phyloP scores from a whole-genome alignment of 2,329 filamentous ascomycete species.

The Nigrospora sphaerica region DNA sequence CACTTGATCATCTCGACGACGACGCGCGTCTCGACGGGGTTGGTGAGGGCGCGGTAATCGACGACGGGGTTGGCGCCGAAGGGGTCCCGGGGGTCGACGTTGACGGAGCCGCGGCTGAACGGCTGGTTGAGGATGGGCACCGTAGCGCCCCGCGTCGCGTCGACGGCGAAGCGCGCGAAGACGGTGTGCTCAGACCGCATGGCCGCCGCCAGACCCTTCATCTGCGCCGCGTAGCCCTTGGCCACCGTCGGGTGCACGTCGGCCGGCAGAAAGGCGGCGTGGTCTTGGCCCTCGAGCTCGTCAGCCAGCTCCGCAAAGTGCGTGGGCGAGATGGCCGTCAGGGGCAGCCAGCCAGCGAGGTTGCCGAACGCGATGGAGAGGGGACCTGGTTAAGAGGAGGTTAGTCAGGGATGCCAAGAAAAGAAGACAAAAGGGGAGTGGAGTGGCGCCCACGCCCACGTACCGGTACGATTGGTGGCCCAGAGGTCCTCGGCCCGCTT shows the following conservation, averaged over 20 bases:
- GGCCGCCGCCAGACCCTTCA: neutral
- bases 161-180: neutral
- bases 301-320: slow-evolving; percentile 22
- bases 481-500: slow-evolving; percentile 20
- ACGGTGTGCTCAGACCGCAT: neutral
- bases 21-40: slow-evolving; percentile 29
- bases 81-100: slow-evolving; percentile 30
- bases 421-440: too few species aligned
- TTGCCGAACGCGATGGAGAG: slow-evolving; percentile 26
- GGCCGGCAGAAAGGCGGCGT: slow-evolving; percentile 22
- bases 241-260: slow-evolving; percentile 25
- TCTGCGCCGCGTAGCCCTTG: slow-evolving; percentile 23
- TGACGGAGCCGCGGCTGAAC: slow-evolving; percentile 28
- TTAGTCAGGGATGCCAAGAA: neutral
- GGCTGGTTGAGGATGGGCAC: slow-evolving; percentile 21
- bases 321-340: slow-evolving; percentile 24
- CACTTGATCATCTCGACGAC: slow-evolving; percentile 30
- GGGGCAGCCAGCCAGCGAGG: slow-evolving; percentile 26
- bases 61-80: slow-evolving; percentile 25
- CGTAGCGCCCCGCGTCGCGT: neutral
- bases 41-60: slow-evolving; percentile 29
- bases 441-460: neutral
- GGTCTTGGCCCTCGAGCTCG: slow-evolving; percentile 22
- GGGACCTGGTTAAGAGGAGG: slow-evolving; percentile 12
- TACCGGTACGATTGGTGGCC: slow-evolving; percentile 18